Conservation (phyloP, 2,329 filamentous ascomycete genomes). For the Alternaria consortialis region DNA sequence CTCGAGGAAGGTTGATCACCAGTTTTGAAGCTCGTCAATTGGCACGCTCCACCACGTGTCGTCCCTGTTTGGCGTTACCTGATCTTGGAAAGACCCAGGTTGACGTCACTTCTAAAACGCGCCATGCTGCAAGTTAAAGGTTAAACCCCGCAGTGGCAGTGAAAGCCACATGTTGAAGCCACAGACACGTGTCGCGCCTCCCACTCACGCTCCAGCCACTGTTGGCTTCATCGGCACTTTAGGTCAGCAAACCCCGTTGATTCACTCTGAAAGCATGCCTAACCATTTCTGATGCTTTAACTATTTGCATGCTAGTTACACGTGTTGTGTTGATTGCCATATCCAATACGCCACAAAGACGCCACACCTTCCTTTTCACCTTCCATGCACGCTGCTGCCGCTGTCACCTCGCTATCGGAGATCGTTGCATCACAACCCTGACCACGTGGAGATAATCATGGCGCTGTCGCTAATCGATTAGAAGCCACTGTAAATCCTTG, state of each 20-base stretch:
- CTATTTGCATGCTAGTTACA: constrained; percentile 24
- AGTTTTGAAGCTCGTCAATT: constrained; percentile 4
- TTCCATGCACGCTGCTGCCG: background rate
- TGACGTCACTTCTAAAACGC: constrained; percentile 8
- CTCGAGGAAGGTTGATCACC: background rate
- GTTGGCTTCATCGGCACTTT: background rate
- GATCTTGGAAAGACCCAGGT: constrained; percentile 5
- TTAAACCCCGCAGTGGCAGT: constrained; percentile 8
- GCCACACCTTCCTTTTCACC: constrained; percentile 1
- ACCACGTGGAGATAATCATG: background rate
- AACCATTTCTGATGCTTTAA: background rate
- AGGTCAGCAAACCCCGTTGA: constrained; percentile 8
- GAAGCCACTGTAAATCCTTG: background rate
- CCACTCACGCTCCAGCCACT: background rate
- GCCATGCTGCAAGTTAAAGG: background rate
- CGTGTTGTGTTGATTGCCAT: background rate
- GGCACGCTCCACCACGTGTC: constrained; percentile 2
- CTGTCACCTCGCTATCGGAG: background rate
- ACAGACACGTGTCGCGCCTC: constrained; percentile 7
- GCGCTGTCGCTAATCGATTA: background rate
- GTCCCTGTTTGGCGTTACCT: constrained; percentile 7
- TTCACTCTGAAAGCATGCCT: background rate
- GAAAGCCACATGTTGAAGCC: constrained; percentile 6
- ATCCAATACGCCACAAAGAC: background rate
- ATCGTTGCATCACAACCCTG: background rate